These are phyloP conservation scores for Collybia sordida DNA, from an alignment of 768 basidiomycete species.

Conservation along the genomic window DNA sequence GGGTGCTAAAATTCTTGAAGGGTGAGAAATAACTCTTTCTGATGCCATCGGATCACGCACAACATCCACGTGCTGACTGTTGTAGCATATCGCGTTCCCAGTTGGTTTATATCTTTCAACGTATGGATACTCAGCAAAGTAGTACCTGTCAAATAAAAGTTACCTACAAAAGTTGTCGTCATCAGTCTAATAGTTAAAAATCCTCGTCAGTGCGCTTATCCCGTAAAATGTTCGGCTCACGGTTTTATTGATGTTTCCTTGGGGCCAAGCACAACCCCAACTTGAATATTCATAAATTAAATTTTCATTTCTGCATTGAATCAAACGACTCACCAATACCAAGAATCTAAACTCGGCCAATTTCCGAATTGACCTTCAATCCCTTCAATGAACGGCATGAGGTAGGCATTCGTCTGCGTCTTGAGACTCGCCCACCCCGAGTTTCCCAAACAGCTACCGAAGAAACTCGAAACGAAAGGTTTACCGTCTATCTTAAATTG, in stretches of 20 bases:
- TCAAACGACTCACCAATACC: constrained; percentile 43
- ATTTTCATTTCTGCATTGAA: no score
- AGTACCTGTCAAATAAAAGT: background rate
- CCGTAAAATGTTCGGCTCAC: constrained; percentile 24
- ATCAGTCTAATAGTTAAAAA: constrained; percentile 27
- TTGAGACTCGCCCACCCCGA: constrained; percentile 45
- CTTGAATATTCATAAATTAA: constrained; percentile 16
- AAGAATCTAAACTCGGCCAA: constrained; percentile 51
- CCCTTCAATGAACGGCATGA: constrained; percentile 60
- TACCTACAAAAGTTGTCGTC: constrained; percentile 50
- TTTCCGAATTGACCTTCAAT: constrained; percentile 41
- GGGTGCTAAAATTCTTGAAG: constrained; percentile 40
- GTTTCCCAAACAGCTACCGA: constrained; percentile 59
- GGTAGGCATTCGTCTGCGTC: constrained; percentile 43
- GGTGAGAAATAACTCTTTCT: background rate
- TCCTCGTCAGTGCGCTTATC: constrained; percentile 2
- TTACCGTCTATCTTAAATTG: constrained; percentile 57
- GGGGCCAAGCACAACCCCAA: constrained; percentile 68
- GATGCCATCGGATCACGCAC: constrained; percentile 25
- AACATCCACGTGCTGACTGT: constrained; percentile 49
- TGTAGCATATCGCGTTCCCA: constrained; percentile 43
- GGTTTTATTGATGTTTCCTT: constrained; percentile 41
- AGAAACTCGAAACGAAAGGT: constrained; percentile 60
- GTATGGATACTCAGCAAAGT: background rate
- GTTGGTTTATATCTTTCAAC: constrained; percentile 37